Conservation (phyloP, 1,284 basidiomycete genomes). For the Trichosporon sp. region DNA sequence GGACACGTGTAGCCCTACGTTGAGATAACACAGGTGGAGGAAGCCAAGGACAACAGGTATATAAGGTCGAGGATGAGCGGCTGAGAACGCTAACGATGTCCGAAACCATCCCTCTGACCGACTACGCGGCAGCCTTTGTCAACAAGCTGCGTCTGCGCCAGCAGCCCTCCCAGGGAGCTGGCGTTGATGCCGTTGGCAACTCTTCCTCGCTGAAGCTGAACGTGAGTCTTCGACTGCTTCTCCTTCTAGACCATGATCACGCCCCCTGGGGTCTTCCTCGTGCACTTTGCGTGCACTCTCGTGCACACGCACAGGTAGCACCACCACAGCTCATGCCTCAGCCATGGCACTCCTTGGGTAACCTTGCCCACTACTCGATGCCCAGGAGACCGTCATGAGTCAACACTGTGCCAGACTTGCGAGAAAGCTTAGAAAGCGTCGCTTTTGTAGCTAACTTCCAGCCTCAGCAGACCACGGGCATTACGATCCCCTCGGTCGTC, state of each 20-base stretch:
- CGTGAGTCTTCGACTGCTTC: not conserved
- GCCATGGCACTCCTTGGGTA: too few relatives aligned
- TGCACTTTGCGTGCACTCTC: not conserved
- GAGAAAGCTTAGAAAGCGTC: not conserved
- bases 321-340: too few relatives aligned
- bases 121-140: constrained; percentile 1
- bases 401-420: too few relatives aligned
- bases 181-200: not conserved
- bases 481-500: not conserved
- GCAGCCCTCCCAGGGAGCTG: not conserved
- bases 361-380: too few relatives aligned
- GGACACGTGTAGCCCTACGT: too few relatives aligned
- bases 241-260: not conserved
- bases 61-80: not conserved
- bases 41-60: not conserved
- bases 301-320: not conserved
- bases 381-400: too few relatives aligned
- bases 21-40: too few relatives aligned
- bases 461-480: not conserved
- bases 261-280: not conserved
- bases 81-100: not conserved
- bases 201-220: not conserved
- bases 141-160: not conserved
- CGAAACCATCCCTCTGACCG: constrained; percentile 1
- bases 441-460: too few relatives aligned